Evolutionary conservation across 306 rosid genomes (phyloP).

Genomic region (Prosopis cineraria): DNA sequence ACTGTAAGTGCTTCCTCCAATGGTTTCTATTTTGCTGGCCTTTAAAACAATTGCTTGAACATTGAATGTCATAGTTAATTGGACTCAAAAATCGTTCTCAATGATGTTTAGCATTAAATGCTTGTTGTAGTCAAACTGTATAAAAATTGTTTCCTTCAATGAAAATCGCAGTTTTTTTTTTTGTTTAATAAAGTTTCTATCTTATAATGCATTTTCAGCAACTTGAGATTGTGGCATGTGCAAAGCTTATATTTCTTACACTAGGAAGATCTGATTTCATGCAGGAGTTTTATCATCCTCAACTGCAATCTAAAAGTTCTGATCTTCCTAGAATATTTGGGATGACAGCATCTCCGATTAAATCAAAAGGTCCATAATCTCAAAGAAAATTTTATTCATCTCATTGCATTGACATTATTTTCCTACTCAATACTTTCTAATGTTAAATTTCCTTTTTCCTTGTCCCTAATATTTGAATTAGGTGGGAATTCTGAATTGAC

Average conservation of each 20-base stretch:
- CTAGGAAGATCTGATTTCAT: constrained; percentile 33
- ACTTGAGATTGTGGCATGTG: constrained; percentile 1
- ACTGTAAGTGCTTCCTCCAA: constrained; percentile 50
- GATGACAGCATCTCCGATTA: constrained; percentile 92
- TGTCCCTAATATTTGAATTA: constrained; percentile 32
- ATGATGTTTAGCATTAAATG: constrained; percentile 9
- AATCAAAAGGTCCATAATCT: constrained; percentile 66
- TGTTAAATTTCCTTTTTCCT: constrained; percentile 25
- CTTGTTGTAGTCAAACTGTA: constrained; percentile 7
- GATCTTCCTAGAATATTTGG: constrained; percentile 81
- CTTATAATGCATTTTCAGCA: constrained; percentile 10
- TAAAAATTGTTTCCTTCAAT: constrained; percentile 6
- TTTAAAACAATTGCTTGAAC: neutral
- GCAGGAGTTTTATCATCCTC: constrained; percentile 82
- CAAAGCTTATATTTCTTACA: constrained; percentile 16
- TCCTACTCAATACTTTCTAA: neutral
- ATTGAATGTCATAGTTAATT: neutral
- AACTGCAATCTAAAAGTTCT: constrained; percentile 39
- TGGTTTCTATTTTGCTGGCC: constrained; percentile 4
- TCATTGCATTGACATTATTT: constrained; percentile 9
- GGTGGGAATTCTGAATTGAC: constrained; percentile 52
- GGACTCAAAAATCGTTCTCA: neutral
- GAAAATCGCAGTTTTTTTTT: neutral
- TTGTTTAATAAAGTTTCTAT: neutral
- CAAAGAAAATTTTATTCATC: neutral